Evolutionary conservation across 257 asterid species (phyloP).

Genomic region (Pogostemon cablin): DNA sequence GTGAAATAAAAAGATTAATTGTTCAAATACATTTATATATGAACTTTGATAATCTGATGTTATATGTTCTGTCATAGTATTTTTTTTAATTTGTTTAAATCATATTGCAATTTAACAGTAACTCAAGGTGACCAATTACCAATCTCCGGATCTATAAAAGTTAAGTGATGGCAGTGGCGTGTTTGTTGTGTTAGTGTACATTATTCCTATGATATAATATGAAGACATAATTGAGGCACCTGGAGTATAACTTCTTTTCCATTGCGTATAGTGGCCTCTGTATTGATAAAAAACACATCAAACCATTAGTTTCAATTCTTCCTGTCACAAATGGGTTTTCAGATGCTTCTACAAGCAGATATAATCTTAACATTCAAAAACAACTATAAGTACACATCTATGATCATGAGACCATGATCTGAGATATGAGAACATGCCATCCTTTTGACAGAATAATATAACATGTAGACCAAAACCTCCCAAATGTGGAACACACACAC

Average conservation of each 20-base stretch:
- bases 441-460: not conserved
- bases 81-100: not conserved
- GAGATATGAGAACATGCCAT: constrained; percentile 1
- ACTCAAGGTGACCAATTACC: not conserved
- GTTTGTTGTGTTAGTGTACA: not conserved
- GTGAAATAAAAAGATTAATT: not conserved
- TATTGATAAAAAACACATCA: constrained; percentile 30
- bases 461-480: constrained; percentile 12
- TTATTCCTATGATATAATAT: constrained; percentile 13
- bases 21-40: not conserved
- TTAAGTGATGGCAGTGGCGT: not conserved
- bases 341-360: constrained; percentile 16
- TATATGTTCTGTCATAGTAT: constrained; percentile 7
- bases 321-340: not conserved
- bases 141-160: not conserved
- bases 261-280: constrained; percentile 71
- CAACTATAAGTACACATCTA: constrained; percentile 10
- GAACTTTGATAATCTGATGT: not conserved
- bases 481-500: constrained; percentile 6
- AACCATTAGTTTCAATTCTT: constrained; percentile 20
- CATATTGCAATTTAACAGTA: not conserved
- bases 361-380: constrained; percentile 21
- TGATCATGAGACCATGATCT: constrained; percentile 17
- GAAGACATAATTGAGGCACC: constrained; percentile 46
- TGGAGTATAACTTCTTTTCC: constrained; percentile 84